phyloP scores from a whole-genome alignment of 2,329 filamentous ascomycete genomes.

The Thermoascus crustaceus region DNA sequence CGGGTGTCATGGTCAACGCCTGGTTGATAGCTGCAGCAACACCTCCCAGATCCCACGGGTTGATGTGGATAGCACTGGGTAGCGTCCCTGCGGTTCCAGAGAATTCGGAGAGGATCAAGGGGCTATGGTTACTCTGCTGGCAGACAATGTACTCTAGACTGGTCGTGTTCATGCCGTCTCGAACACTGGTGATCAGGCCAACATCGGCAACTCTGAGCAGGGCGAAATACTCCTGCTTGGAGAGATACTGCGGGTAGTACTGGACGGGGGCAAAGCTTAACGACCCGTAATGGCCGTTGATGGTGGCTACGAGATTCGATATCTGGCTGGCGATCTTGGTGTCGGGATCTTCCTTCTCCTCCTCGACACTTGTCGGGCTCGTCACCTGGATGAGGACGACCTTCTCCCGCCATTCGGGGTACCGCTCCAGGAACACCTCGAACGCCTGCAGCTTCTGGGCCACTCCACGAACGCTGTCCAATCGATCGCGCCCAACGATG shows the following conservation, averaged over 20 bases:
- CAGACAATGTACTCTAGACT: conserved; percentile 91
- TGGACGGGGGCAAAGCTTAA: conserved; percentile 84
- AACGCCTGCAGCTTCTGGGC: conserved; percentile 95
- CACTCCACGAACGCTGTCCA: conserved; percentile 87
- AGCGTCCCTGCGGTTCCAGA: conserved; percentile 86
- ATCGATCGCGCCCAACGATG: conserved; percentile 87
- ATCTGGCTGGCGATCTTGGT: conserved; percentile 81
- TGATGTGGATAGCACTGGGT: conserved; percentile 84
- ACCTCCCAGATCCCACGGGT: conserved; percentile 83
- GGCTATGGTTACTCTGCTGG: conserved; percentile 77
- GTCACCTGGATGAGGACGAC: conserved; percentile 94
- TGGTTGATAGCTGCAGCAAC: conserved; percentile 77
- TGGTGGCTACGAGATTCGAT: conserved; percentile 80
- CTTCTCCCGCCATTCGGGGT: conserved; percentile 85
- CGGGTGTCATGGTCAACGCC: conserved; percentile 66
- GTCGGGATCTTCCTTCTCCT: conserved; percentile 66
- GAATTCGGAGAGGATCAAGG: conserved; percentile 91
- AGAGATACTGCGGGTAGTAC: conserved; percentile 89
- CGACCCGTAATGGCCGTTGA: conserved; percentile 85
- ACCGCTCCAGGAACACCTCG: conserved; percentile 80
- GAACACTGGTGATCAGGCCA: conserved; percentile 87
- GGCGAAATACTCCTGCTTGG: conserved; percentile 85
- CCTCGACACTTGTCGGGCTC: conserved; percentile 72
- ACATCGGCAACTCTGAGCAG: conserved; percentile 85
- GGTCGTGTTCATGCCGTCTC: conserved; percentile 97